Percentiles rank a stretch among this genome's conserved stretches.
Evolutionary conservation across 768 basidiomycete species (phyloP).

Genomic region (Lactarius deliciosus): DNA sequence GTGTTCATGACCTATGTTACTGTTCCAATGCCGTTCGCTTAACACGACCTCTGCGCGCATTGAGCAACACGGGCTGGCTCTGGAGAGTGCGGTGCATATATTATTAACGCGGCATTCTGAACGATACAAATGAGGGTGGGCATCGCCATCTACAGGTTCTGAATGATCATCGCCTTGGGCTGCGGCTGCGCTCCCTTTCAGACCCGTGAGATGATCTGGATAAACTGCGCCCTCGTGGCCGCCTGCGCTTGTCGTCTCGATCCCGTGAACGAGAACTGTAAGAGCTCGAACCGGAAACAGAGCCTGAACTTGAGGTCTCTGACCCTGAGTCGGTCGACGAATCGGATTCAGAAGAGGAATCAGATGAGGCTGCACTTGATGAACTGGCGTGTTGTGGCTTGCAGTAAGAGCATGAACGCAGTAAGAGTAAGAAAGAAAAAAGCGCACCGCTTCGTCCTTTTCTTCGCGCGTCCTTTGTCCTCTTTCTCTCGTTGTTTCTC

Average conservation of each 20-base stretch:
- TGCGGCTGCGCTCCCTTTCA: slow-evolving; percentile 15
- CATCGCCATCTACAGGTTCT: background rate
- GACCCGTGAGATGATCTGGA: slow-evolving; percentile 12
- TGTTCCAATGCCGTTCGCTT: background rate
- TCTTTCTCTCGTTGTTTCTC: slow-evolving; percentile 68
- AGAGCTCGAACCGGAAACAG: slow-evolving; percentile 45
- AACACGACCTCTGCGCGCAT: background rate
- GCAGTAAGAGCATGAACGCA: slow-evolving; percentile 28
- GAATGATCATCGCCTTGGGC: slow-evolving; percentile 13
- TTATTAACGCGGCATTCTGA: background rate
- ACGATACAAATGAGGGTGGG: slow-evolving; percentile 2
- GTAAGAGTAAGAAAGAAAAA: background rate
- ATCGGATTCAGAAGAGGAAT: slow-evolving; percentile 28
- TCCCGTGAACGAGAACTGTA: slow-evolving; percentile 40
- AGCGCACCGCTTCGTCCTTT: slow-evolving; percentile 37
- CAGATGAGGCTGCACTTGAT: slow-evolving; percentile 14
- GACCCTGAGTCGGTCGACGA: slow-evolving; percentile 42
- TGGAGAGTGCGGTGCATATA: background rate
- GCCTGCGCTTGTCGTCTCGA: slow-evolving; percentile 41
- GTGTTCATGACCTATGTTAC: slow-evolving; percentile 23
- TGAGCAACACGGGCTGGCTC: background rate
- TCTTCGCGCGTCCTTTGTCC: slow-evolving; percentile 34
- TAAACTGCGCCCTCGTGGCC: slow-evolving; percentile 34
- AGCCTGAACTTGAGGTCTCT: slow-evolving; percentile 44
- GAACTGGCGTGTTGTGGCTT: slow-evolving; percentile 20